Evolutionary conservation across 495 filamentous ascomycete genomes (phyloP), one percentile per base, ranked within the genome.

Genomic region (Xylaria curta): DNA sequence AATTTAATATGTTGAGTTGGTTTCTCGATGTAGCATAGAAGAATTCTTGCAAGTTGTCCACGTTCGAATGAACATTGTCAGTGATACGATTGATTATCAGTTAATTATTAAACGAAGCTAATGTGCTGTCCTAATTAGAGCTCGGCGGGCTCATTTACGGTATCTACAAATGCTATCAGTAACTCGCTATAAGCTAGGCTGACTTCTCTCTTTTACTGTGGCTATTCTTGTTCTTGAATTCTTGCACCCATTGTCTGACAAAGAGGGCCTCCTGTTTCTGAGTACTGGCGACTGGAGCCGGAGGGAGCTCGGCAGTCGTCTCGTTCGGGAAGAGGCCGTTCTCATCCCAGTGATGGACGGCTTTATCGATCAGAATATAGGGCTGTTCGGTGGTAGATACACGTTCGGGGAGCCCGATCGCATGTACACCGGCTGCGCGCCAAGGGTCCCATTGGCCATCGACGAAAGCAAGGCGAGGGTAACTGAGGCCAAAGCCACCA

Each of bases 291-390:
- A 93, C 84, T 49, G 84, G 79, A 5, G 69, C 64, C 1, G 91
- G 91, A 24, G 90, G 89, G 61, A 89, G 69, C 1, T 79, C 80
- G 4, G 82, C 59, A 15, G 77, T 84, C 5, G 86, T 89, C 82
- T 91, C 82, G 72, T 91, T 90, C 4, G 82, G 79, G 60, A 89
- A 89, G 54, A 91, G 64, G 10, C 90, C 90, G 76, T 92, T 91
- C 85, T 92, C 87, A 77, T 92, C 91, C 88, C 88, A 92, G 79
- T 92, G 89, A 78, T 93, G 91, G 58, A 91, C 89, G 0, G 82
- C 89, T 0, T 82, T 85, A n/a, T 82, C 79, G 66, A 93, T 90
- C 66, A 92, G 75, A 31, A 91, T 81, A 69, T 89, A 89, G 5
- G 92, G 91, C 80, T 91, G 83, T 24, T 80, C 79, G 0, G 82